Base-by-base conservation (phyloP, 805 yeast species). In the Candida ascalaphidarum region DNA sequence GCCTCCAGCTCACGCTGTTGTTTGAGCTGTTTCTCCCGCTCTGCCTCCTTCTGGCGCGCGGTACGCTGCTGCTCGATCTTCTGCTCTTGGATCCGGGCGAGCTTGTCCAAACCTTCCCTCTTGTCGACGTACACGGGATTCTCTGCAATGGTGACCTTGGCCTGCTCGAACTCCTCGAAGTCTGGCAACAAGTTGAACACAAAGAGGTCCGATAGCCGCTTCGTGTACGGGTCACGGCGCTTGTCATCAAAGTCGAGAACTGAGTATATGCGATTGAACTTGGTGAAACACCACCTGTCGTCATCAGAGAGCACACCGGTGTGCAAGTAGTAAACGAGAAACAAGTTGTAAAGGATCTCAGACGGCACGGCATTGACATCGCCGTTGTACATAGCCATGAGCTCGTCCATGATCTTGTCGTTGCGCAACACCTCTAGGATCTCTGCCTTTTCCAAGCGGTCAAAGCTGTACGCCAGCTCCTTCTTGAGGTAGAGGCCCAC, bases 111-210 rank as follows among this genome's bases (percentile, higher is more conserved):
- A 26, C 38, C 35, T 6, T 14, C 31, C 9, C 27, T 26, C 11
- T 28, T 10, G 11, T 34, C 36, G 9, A 22, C 34, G 16, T 40
- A 42, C 3, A 38, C 8, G 4, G 36, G 35, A 28, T 48, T 49
- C n/a, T 41, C 39, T n/a, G 39, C 37, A n/a, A 55, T 43, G 7
- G 60, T 37, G 17, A 17, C 31, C 21, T 28, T 37, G 2, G 68
- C 59, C 17, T 50, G 47, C 5, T 39, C 41, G 23, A 46, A 50
- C 18, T 46, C 37, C 21, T 52, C 51, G 11, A 44, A 33, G 9
- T 46, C 47, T 1, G 65, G 59, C 25, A 58, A 46, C 2, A 61
- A 48, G 32, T 60, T 56, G 35, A 50, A 56, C 11, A 55, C 51
- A 31, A 49, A 51, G 33, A 60, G 42, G 17, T 61, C 60, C 7